Base-by-base conservation (phyloP, 495 filamentous ascomycete genomes). In the Glonium stellatum region DNA sequence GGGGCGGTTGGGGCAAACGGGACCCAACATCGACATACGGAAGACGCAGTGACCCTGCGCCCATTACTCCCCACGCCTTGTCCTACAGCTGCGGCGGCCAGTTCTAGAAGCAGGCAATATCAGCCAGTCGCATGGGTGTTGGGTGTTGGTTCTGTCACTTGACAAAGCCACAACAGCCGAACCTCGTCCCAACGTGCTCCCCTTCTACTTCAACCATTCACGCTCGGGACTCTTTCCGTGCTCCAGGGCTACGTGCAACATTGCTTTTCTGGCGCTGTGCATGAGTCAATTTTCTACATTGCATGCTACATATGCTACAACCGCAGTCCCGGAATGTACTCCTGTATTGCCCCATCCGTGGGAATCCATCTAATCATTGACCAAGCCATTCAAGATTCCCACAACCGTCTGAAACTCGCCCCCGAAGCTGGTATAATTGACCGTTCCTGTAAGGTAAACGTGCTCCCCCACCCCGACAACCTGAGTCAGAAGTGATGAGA, bases 361-460 rank as follows among this genome's bases (percentile, higher is more conserved):
- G n/a, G n/a, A 54, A 44, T 44, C 50, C 22, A 56, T 41, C 48
- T 54, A 57, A n/a, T n/a, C n/a, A 34, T 31, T 34, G 57, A 65
- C 54, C 39, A 65, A 10, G 19, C 27, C 53, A 46, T 61, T 34
- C 50, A 63, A 57, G 18, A 42, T 42, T n/a, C 54, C 56, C 35
- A 64, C 51, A 39, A 62, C 59, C 13, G 46, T 48, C n/a, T 54
- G 55, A 31, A 54, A 64, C 18, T 59, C 51, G 34, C 58, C 47
- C 36, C 56, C 58, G 37, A 67, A 56, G 18, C n/a, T 51, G 25
- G 61, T 64, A 55, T 62, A 67, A 37, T 62, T 61, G 19, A 51
- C 53, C 2, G 41, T 49, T 42, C 49, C 54, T 13, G 58, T 64
- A 25, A 67, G 54, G n/a, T 23, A 67, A 13, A 64, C 27, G 50